Evolutionary conservation across 169 alveolate genomes (phyloP), one percentile per base, ranked within the genome.

Genomic region (Pseudocohnilembus persalinus): DNA sequence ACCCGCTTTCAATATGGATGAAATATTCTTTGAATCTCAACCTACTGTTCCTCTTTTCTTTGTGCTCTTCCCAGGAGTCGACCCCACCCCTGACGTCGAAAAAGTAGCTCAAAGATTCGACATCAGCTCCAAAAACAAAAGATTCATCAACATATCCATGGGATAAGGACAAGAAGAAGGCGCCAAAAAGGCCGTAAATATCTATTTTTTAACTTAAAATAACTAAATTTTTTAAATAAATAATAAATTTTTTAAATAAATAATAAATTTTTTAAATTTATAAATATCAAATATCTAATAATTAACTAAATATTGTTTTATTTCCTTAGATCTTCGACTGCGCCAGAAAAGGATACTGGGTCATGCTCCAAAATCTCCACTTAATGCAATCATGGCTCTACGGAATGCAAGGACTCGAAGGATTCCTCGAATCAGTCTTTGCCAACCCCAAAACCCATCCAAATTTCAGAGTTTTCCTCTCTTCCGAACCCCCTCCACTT

Each of bases 91-190:
- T 68, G 96, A 96, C 74, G 96, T 96, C 84, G 98, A 97, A 90
- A 84, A 93, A 74, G 92, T 96, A n/a, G 98, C 97, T 76, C 94
- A 83, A 63, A 78, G 87, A 63, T 87, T 87, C 76, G 96, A 93
- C 81, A 91, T 89, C 80, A 87, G 96, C 0, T 94, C 96, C 76
- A 95, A 92, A 29, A 95, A 95, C 73, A 98, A 98, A 0, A 95
- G 96, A 85, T 96, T 97, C 89, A 95, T 96, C 32, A 98, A 98
- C 87, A 98, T 98, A 82, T 97, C 99, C 82, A 98, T 98, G 99
- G 99, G 99, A 28, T 98, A 98, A 91, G 99, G 99, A 29, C 98
- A 97, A 91, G 99, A 98, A 94, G 97, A 96, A 83, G 93, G 97
- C 68, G 99, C 99, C 64, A 93, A 97, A 75, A 94, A 94, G 83